A percentile compares a stretch with the other conserved stretches of the same genome.
Conservation (phyloP, 805 yeast genomes). For the Spathaspora gorwiae region DNA sequence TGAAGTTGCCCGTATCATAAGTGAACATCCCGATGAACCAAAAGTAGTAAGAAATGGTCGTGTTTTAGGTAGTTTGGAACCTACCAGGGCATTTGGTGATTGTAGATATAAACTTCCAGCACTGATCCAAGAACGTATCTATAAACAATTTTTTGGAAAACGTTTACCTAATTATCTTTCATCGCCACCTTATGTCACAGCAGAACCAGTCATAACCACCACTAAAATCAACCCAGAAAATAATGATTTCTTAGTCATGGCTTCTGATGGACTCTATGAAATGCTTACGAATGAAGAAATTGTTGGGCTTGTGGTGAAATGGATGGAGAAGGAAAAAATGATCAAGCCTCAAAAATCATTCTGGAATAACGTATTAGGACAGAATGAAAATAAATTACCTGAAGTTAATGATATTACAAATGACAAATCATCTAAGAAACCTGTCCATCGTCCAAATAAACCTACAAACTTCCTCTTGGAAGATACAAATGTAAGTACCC, state of each 20-base stretch:
- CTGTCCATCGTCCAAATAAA: conserved; percentile 38
- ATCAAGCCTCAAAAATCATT: conserved; percentile 46
- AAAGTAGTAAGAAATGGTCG: conserved; percentile 82
- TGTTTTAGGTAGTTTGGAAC: conserved; percentile 88
- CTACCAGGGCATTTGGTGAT: conserved; percentile 96
- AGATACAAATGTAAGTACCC: conserved; percentile 89
- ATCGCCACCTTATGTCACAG: conserved; percentile 97
- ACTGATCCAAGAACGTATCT: conserved; percentile 67
- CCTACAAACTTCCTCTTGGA: conserved; percentile 53
- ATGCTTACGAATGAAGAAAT: conserved; percentile 89
- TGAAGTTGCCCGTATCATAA: conserved; percentile 76
- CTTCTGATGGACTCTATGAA: conserved; percentile 91
- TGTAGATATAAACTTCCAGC: conserved; percentile 85
- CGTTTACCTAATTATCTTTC: conserved; percentile 64
- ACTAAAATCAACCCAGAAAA: conserved; percentile 66
- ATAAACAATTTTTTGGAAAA: conserved; percentile 78
- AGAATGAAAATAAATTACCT: conserved; percentile 51
- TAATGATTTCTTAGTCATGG: conserved; percentile 85
- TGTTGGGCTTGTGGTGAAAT: conserved; percentile 84
- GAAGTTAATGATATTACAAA: conserved; percentile 59
- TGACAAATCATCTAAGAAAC: conserved; percentile 62
- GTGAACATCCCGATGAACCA: conserved; percentile 91
- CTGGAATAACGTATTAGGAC: conserved; percentile 38
- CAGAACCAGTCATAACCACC: conserved; percentile 87
- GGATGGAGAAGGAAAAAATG: conserved; percentile 79